Percentiles rank a stretch among this genome's conserved stretches.
Conservation (phyloP, 2,329 filamentous ascomycete genomes). For the Botrytis hyacinthi region DNA sequence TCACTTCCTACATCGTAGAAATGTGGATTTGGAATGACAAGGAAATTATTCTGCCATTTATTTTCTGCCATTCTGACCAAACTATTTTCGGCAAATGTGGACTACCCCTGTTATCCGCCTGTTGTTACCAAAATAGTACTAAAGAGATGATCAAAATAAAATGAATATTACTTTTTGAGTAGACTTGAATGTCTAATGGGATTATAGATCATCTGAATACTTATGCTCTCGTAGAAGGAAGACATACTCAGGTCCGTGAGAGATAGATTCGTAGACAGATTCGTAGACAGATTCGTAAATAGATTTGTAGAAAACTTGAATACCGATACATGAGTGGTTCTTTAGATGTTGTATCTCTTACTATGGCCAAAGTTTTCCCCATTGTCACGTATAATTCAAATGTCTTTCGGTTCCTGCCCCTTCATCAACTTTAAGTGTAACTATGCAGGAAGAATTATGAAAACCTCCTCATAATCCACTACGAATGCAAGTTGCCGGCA, state of each 20-base stretch:
- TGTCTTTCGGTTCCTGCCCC: not conserved
- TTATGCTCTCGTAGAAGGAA: not conserved
- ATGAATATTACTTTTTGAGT: not conserved
- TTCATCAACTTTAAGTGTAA: slow-evolving; percentile 11
- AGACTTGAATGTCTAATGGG: not conserved
- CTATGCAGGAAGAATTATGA: not conserved
- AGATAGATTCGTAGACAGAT: not conserved
- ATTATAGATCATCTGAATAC: slow-evolving; percentile 5
- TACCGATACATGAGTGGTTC: not conserved
- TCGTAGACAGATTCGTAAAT: not conserved
- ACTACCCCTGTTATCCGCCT: not conserved
- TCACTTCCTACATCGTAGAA: slow-evolving; percentile 9
- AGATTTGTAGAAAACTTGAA: not conserved
- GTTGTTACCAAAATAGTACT: slow-evolving; percentile 13
- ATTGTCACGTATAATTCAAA: not conserved
- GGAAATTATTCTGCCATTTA: slow-evolving; percentile 8
- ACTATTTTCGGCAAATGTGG: slow-evolving; percentile 3
- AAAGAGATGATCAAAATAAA: slow-evolving; percentile 1
- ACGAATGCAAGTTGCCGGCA: slow-evolving; percentile 9
- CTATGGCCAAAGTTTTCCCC: too few relatives aligned
- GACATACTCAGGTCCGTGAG: slow-evolving; percentile 13
- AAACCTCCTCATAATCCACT: not conserved
- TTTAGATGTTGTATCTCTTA: not conserved
- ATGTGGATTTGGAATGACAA: not conserved
- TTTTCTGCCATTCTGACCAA: slow-evolving; percentile 14